These are phyloP conservation scores for Porcisia deanei DNA, from an alignment of 208 protist genomes.

Conservation along the genomic window DNA sequence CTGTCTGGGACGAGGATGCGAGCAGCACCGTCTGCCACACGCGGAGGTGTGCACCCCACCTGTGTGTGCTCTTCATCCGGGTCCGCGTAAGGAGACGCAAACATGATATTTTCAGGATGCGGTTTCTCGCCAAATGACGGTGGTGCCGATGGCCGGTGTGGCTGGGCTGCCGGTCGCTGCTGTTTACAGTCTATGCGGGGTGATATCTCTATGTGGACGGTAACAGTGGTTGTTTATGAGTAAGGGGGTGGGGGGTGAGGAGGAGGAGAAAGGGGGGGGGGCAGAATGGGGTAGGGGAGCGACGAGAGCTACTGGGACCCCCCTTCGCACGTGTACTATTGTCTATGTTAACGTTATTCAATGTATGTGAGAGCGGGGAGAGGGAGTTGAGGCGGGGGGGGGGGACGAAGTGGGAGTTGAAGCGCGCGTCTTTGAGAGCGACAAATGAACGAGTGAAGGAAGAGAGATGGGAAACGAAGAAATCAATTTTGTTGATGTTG, in stretches of 20 bases:
- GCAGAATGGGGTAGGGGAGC: not conserved
- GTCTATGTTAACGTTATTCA: not conserved
- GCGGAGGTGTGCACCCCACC: not conserved
- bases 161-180: no score
- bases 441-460: no score
- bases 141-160: not conserved
- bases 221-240: not conserved
- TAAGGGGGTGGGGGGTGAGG: not conserved
- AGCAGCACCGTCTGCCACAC: not conserved
- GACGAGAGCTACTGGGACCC: not conserved
- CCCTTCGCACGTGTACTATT: not conserved
- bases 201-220: not conserved
- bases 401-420: not conserved
- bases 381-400: not conserved
- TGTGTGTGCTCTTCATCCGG: not conserved
- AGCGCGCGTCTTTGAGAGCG: no score
- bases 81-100: not conserved
- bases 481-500: no score
- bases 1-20: slow-evolving; percentile 29
- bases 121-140: not conserved
- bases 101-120: not conserved
- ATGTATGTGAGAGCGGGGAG: not conserved
- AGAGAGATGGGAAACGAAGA: no score
- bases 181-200: not conserved
- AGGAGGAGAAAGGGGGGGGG: not conserved